These are phyloP conservation scores for Rhododendron vialii DNA, from an alignment of 148 eudicot species.

Conservation along the genomic window DNA sequence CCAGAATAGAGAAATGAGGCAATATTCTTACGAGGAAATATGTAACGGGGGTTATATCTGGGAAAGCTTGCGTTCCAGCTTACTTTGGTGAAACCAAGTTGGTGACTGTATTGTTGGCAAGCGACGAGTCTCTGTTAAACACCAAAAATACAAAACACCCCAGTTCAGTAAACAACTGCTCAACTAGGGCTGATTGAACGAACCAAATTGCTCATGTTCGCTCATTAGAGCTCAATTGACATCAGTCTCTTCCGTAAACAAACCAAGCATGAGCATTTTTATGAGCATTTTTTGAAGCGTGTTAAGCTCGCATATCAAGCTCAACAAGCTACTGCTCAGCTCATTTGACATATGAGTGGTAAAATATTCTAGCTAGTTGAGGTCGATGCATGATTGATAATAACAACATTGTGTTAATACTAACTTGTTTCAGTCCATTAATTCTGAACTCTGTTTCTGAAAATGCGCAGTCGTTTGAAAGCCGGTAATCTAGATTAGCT, in stretches of 20 bases:
- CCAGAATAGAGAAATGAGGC: not conserved
- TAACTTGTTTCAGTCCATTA: slow-evolving; percentile 55
- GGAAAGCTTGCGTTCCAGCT: slow-evolving; percentile 35
- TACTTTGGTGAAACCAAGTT: slow-evolving; percentile 37
- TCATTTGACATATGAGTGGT: not conserved
- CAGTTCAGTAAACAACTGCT: not conserved
- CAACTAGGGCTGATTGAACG: not conserved
- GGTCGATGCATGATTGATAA: not conserved
- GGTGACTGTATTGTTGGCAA: slow-evolving; percentile 49
- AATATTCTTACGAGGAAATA: slow-evolving; percentile 42
- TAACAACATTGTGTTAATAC: not conserved
- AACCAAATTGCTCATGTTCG: not conserved
- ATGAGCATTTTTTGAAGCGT: not conserved
- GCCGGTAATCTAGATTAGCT: slow-evolving; percentile 40
- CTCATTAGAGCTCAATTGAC: not conserved
- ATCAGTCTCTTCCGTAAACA: not conserved
- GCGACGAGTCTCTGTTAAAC: slow-evolving; percentile 44
- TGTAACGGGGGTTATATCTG: slow-evolving; percentile 49
- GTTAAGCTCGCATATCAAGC: not conserved
- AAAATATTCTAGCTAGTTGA: not conserved
- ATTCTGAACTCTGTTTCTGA: slow-evolving; percentile 50
- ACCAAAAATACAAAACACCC: not conserved
- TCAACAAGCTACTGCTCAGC: not conserved
- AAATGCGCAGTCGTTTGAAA: slow-evolving; percentile 31
- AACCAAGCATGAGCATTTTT: not conserved